Evolutionary conservation across 2,329 filamentous ascomycete genomes (phyloP), one percentile per base, ranked within the genome.

Genomic region (Nothophoma quercina): DNA sequence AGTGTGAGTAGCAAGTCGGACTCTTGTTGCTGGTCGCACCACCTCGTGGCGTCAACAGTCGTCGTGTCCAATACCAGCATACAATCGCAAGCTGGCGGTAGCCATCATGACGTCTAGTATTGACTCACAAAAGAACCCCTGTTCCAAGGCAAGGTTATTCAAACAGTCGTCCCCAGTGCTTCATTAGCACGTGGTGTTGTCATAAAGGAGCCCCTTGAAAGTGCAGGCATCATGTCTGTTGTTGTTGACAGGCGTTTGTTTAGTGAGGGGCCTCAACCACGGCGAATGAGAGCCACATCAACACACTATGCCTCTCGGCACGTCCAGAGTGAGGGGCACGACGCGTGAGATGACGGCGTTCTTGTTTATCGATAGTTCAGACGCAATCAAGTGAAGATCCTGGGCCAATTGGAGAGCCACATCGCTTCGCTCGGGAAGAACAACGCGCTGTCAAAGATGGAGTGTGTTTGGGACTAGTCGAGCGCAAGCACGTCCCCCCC

Each of bases 391-490:
- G 33, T 36, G 53, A 39, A 34, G 29, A 36, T 46, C 39, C 47
- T 32, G 34, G 42, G 45, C 63, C 59, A 63, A 65, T 64, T 29
- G 39, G 16, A 6, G 12, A 25, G n/a, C n/a, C n/a, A n/a, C n/a
- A n/a, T n/a, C n/a, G n/a, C n/a, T n/a, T n/a, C n/a, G n/a, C n/a
- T n/a, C n/a, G n/a, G n/a, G n/a, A n/a, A 2, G 36, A 13, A 47
- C 51, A 56, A 51, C 45, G 22, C 50, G 35, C 50, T 44, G 40
- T 35, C 22, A 21, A 13, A 42, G 50, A 30, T 51, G 58, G 54
- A 62, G 59, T 56, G 54, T 65, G 63, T 58, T 59, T 56, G 53
- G 52, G 29, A 36, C 23, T 49, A 45, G 51, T 23, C 28, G 15
- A 30, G 23, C 38, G 56, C 53, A 56, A 46, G 26, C 51, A 56